Base-by-base conservation (phyloP, 805 yeast genomes). In the Kluyveromyces lactis region DNA sequence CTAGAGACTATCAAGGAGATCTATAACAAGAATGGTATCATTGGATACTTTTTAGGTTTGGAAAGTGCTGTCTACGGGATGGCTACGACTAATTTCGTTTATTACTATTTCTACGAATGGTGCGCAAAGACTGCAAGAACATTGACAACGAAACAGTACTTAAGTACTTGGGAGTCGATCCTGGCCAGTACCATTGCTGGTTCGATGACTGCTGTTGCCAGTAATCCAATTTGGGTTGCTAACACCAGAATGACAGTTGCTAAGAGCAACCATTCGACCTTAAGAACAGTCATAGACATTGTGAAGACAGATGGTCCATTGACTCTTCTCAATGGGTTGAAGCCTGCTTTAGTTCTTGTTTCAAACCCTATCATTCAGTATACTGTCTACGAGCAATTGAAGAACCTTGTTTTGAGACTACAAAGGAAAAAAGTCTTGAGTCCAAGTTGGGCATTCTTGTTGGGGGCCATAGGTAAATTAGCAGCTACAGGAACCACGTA, bases 191-290 rank as follows among this genome's bases (percentile, higher is more conserved):
- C 92, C 1, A 69, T 85, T 53, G 95, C 96, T 2, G 96, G 97
- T 0, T 73, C 87, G 8, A 74, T 86, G 28, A 86, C 96, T 3
- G 83, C 87, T 36, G 66, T 83, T 16, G 71, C 79, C 9, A 79
- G 95, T 10, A 87, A 87, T 59, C 97, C 97, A 18, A 77, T 86
- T 49, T 87, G 97, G 97, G 95, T 87, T 32, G 92, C 94, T 33
- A 87, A 87, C 58, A 87, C 97, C 2, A 73, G 95, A 55, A 77
- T 81, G 74, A 84, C 94, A 50, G 86, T 89, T 15, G 45, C 38
- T 38, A 58, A 47, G 47, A 56, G 58, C 27, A 51, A 49, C n/a
- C 56, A 67, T 21, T 64, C 65, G 33, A 77, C 89, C 1, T 48
- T 83, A 30, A 63, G 63, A 36, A 74, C 84, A 6, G 65, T 87